These are phyloP conservation scores for Trichoderma harzianum DNA, from an alignment of 2,329 filamentous ascomycete genomes.

Conservation along the genomic window DNA sequence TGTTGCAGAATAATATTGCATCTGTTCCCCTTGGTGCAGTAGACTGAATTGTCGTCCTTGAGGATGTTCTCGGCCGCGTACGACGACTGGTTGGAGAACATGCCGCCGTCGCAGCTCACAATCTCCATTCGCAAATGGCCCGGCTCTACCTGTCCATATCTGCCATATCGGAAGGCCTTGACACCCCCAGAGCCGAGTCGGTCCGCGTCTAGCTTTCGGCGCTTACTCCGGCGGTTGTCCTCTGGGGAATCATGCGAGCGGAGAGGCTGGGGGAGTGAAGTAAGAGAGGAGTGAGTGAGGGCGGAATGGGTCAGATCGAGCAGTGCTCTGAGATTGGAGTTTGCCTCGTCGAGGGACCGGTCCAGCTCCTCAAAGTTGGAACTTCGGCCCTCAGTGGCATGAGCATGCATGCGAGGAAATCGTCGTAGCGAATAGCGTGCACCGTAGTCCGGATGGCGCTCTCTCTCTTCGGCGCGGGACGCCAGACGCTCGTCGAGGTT, in stretches of 20 bases:
- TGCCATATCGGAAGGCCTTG: constrained; percentile 72
- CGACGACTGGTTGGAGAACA: constrained; percentile 58
- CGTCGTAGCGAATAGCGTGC: constrained; percentile 27
- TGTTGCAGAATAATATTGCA: constrained; percentile 87
- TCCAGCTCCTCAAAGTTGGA: constrained; percentile 37
- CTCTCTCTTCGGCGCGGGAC: constrained; percentile 27
- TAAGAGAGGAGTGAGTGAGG: neutral
- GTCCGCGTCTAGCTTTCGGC: constrained; percentile 68
- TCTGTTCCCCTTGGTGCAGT: constrained; percentile 81
- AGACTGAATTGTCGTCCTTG: constrained; percentile 76
- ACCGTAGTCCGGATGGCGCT: constrained; percentile 28
- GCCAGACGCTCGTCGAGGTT: constrained; percentile 31
- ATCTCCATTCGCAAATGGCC: constrained; percentile 83
- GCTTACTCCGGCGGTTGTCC: constrained; percentile 57
- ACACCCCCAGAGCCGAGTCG: constrained; percentile 45
- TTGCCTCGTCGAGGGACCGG: constrained; percentile 40
- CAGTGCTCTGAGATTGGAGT: constrained; percentile 42
- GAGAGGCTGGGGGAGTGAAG: constrained; percentile 33
- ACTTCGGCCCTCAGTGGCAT: constrained; percentile 25
- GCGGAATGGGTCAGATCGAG: constrained; percentile 36
- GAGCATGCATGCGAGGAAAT: constrained; percentile 25
- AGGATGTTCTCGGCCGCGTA: constrained; percentile 80
- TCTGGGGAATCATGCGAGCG: constrained; percentile 42
- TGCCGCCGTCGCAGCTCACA: constrained; percentile 82
- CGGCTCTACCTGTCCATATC: constrained; percentile 81